Conservation (phyloP, 192 early-diverging fungal genomes). For the Chytriomyces sp. region DNA sequence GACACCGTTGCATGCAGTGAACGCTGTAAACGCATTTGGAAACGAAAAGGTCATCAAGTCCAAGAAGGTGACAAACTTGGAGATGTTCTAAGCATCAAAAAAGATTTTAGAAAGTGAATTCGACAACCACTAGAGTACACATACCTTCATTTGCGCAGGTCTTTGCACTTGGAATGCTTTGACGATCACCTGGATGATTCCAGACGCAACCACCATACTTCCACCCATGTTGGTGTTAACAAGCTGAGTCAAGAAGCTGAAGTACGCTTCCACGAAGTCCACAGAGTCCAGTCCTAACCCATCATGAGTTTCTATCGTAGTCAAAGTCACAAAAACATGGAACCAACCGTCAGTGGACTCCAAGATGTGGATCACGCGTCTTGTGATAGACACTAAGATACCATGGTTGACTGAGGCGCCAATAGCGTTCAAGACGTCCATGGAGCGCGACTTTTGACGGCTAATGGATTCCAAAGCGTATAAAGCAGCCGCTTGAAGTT, state of each 20-base stretch:
- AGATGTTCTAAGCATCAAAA: constrained; percentile 25
- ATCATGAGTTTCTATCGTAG: background rate
- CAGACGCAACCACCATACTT: constrained; percentile 88
- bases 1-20: constrained; percentile 82
- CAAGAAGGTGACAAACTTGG: constrained; percentile 74
- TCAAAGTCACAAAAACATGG: background rate
- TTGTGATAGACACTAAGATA: constrained; percentile 78
- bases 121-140: background rate
- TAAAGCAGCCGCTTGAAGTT: constrained; percentile 78
- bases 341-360: constrained; percentile 28
- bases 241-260: constrained; percentile 75
- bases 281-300: background rate
- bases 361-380: constrained; percentile 66
- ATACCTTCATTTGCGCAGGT: constrained; percentile 62
- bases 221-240: constrained; percentile 80
- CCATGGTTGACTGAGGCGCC: constrained; percentile 95
- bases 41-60: constrained; percentile 83
- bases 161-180: constrained; percentile 70
- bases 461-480: constrained; percentile 83
- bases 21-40: constrained; percentile 72
- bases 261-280: constrained; percentile 85
- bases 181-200: constrained; percentile 81
- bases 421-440: constrained; percentile 81
- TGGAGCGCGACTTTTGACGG: constrained; percentile 72
- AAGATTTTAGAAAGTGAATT: background rate